Evolutionary conservation across 2,329 filamentous ascomycete species (phyloP).

Genomic region (Aureobasidium pullulans): DNA sequence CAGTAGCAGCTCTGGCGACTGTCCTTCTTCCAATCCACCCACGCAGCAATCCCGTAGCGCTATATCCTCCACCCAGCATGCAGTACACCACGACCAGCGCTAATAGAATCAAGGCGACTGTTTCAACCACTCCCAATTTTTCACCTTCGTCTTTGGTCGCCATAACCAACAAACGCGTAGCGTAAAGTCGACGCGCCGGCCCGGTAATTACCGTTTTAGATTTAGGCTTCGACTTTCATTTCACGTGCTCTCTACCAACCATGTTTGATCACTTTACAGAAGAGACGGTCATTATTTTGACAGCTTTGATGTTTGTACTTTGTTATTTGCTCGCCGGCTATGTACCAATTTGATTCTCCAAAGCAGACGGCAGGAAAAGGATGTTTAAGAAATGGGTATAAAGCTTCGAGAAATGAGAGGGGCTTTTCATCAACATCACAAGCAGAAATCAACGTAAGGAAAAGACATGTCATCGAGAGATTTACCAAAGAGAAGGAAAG

Average conservation of each 20-base stretch:
- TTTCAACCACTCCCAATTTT: constrained; percentile 9
- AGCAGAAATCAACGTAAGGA: neutral
- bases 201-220: neutral
- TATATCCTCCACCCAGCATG: constrained; percentile 24
- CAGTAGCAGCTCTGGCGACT: constrained; percentile 16
- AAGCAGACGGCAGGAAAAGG: neutral
- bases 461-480: constrained; percentile 7
- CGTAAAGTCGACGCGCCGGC: constrained; percentile 1
- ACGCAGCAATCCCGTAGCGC: constrained; percentile 21
- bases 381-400: constrained; percentile 6
- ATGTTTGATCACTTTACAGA: neutral
- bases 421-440: constrained; percentile 4
- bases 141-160: neutral
- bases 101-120: constrained; percentile 2
- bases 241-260: neutral
- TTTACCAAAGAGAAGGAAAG: neutral
- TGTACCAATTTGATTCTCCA: neutral
- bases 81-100: constrained; percentile 19
- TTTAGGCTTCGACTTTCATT: neutral
- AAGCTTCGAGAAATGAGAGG: neutral
- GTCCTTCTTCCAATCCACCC: constrained; percentile 12
- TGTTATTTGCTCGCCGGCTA: neutral
- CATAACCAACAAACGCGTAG: neutral
- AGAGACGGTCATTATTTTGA: neutral
- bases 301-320: neutral